These are phyloP conservation scores for Lentinula guzmanii DNA, from an alignment of 768 basidiomycete species.

Conservation along the genomic window DNA sequence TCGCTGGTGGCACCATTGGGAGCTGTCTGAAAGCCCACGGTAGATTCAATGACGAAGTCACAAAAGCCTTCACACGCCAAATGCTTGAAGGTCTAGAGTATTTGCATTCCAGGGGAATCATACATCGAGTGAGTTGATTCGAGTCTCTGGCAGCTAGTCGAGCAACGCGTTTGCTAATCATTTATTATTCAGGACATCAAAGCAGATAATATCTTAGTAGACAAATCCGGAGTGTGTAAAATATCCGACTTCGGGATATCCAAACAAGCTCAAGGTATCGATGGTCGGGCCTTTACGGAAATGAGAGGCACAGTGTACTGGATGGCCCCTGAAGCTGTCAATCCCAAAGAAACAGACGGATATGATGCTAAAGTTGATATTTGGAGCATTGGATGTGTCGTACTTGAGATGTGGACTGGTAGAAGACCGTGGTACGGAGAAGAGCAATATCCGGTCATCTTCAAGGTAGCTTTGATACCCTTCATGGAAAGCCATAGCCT, in stretches of 20 bases:
- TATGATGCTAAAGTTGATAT: conserved; percentile 96
- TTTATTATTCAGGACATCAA: conserved; percentile 65
- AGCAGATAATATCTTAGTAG: conserved; percentile 91
- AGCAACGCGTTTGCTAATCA: neutral
- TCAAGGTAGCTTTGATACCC: conserved; percentile 49
- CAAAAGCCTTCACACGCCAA: conserved; percentile 80
- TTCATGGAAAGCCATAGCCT: neutral
- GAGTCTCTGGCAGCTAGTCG: too few species aligned
- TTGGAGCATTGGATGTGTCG: conserved; percentile 92
- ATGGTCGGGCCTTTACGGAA: conserved; percentile 59
- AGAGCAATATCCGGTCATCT: conserved; percentile 69
- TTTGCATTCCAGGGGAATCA: conserved; percentile 76
- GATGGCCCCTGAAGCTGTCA: conserved; percentile 91
- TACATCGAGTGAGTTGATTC: conserved; percentile 61
- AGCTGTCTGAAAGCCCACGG: conserved; percentile 73
- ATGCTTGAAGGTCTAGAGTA: conserved; percentile 85
- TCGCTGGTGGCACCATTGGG: conserved; percentile 90
- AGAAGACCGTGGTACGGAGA: conserved; percentile 79
- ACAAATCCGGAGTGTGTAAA: conserved; percentile 80
- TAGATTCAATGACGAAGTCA: conserved; percentile 77
- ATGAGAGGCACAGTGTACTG: conserved; percentile 93
- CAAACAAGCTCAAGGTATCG: conserved; percentile 75
- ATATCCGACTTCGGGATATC: conserved; percentile 97
- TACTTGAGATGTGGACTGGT: conserved; percentile 96
- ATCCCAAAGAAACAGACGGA: conserved; percentile 54